Evolutionary conservation across 2,329 filamentous ascomycete genomes (phyloP), one percentile per base, ranked within the genome.

Genomic region (Aspergillus sp.): DNA sequence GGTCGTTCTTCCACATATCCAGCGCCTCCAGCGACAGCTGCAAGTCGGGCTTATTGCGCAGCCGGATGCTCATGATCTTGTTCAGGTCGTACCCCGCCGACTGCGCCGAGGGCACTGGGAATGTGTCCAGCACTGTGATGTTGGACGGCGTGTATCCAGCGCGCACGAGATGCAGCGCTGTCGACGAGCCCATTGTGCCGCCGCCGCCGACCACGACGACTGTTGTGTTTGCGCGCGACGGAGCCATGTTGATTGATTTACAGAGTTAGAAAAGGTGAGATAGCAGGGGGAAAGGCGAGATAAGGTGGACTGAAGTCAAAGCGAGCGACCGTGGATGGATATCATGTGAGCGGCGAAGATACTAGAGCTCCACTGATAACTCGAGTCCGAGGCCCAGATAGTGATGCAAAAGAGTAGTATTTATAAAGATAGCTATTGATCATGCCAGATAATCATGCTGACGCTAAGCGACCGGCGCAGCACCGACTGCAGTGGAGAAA

Each of bases 21-120:
- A 74, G 67, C 3, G 63, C 56, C 49, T 67, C 65, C 19, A 63
- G 64, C 11, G 64, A 59, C 6, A 66, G 61, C 14, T 65, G 62
- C 17, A 65, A 56, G 46, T 67, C 64, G 2, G 73, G 72, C 17
- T 78, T 66, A 15, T 72, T 74, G 71, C 62, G 64, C 37, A 66
- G 63, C 53, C 65, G 62, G 17, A 62, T 61, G 12, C 62, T 62
- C 27, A 64, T 66, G 56, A 79, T 77, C 66, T 81, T 81, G 65
- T 81, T 81, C 12, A 81, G 66, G 44, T 81, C 79, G 55, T 78
- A 71, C 3, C 78, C 79, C 1, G 79, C 79, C 0, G 79, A 80
- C 50, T 80, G 77, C 1, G 76, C 68, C 0, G 79, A 81, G 0
- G 78, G 78, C n/a, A 80, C 75, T 3, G 75, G 70, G 62, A 77